These are phyloP conservation scores for Cordia subcordata DNA, from an alignment of 257 asterid species.

Conservation along the genomic window DNA sequence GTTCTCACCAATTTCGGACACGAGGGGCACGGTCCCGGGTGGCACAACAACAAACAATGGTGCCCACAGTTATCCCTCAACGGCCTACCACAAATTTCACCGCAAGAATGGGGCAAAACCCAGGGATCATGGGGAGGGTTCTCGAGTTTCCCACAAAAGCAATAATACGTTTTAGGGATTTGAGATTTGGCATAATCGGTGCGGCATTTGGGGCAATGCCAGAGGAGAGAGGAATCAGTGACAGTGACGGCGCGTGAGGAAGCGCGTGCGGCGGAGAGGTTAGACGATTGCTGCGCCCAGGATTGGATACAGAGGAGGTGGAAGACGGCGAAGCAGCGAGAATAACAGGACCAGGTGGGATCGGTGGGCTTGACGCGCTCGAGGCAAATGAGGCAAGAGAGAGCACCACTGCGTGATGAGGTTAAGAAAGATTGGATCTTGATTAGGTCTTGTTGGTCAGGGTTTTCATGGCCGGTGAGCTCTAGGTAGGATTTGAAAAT, in stretches of 20 bases:
- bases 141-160: slow-evolving; percentile 77
- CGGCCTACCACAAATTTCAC: slow-evolving; percentile 71
- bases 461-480: slow-evolving; percentile 35
- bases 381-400: slow-evolving; percentile 96
- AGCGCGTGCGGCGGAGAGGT: slow-evolving; percentile 73
- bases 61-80: slow-evolving; percentile 79
- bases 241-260: slow-evolving; percentile 60
- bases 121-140: slow-evolving; percentile 88
- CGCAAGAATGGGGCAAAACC: slow-evolving; percentile 94
- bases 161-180: slow-evolving; percentile 63
- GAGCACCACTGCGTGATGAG: slow-evolving; percentile 82
- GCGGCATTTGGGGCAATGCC: slow-evolving; percentile 99
- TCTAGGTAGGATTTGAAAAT: slow-evolving; percentile 79
- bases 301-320: slow-evolving; percentile 93
- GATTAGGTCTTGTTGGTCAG: slow-evolving; percentile 53
- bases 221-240: slow-evolving; percentile 38
- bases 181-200: slow-evolving; percentile 57
- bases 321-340: slow-evolving; percentile 82
- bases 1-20: slow-evolving; percentile 75
- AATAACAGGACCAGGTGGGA: slow-evolving; percentile 91
- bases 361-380: slow-evolving; percentile 77
- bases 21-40: slow-evolving; percentile 93
- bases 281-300: slow-evolving; percentile 80
- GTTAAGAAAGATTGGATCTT: slow-evolving; percentile 90
- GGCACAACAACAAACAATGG: slow-evolving; percentile 68